Conservation (phyloP, 2,329 filamentous ascomycete species). For the Fusarium pseudograminearum region DNA sequence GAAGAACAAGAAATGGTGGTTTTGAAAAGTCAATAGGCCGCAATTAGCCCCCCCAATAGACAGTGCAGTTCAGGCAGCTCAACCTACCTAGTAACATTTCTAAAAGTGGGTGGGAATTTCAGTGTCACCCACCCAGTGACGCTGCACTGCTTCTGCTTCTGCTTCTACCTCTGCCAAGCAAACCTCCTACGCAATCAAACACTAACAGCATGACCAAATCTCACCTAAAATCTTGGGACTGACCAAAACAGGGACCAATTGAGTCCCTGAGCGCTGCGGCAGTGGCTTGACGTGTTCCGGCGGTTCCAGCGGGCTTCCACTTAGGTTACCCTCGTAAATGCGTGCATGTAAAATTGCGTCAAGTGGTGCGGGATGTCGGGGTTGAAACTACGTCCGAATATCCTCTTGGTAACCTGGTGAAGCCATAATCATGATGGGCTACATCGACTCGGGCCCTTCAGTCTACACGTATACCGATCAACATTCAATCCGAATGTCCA, state of each 20-base stretch:
- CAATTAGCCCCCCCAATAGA: background rate
- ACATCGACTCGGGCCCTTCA: background rate
- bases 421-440: background rate
- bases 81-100: slow-evolving; percentile 34
- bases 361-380: slow-evolving; percentile 9
- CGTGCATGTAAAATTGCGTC: slow-evolving; percentile 23
- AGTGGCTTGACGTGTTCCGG: slow-evolving; percentile 45
- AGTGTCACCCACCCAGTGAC: slow-evolving; percentile 35
- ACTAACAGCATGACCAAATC: slow-evolving; percentile 31
- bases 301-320: slow-evolving; percentile 34
- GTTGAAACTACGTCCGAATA: background rate
- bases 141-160: slow-evolving; percentile 21
- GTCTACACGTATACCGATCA: background rate
- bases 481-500: background rate
- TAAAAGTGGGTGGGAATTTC: slow-evolving; percentile 41
- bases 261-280: slow-evolving; percentile 23
- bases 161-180: slow-evolving; percentile 39
- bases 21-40: slow-evolving; percentile 36
- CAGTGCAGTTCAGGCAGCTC: slow-evolving; percentile 6
- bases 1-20: slow-evolving; percentile 42
- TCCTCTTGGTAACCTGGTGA: background rate
- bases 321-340: background rate
- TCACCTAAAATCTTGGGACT: slow-evolving; percentile 22
- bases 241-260: slow-evolving; percentile 22
- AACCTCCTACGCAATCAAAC: slow-evolving; percentile 20